phyloP scores from a whole-genome alignment of 106 monocot genomes.

The Dendrobium catenatum region DNA sequence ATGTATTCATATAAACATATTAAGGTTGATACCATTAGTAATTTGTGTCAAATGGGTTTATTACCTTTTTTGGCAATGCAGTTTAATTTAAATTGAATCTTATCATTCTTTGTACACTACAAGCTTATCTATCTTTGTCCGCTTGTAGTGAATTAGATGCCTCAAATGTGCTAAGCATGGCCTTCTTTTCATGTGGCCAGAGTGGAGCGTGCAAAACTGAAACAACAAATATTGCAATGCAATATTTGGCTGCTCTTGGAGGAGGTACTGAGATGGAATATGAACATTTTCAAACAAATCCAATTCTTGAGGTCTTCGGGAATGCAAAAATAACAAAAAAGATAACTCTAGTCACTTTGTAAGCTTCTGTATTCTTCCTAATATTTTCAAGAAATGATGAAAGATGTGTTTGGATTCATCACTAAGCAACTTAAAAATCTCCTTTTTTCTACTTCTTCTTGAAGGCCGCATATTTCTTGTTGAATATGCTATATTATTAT shows the following conservation, averaged over 20 bases:
- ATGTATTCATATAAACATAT: not conserved
- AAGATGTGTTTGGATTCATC: not conserved
- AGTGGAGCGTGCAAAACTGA: constrained; percentile 99
- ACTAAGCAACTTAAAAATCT: not conserved
- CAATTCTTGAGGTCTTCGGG: constrained; percentile 95
- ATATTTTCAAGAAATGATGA: not conserved
- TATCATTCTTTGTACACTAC: too few relatives aligned
- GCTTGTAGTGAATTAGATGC: not conserved
- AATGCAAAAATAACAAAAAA: constrained; percentile 92
- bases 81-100: not conserved
- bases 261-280: constrained; percentile 96
- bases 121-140: too few relatives aligned
- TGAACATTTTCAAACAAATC: constrained; percentile 94
- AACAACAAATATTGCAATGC: constrained; percentile 99
- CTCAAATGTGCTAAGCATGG: not conserved
- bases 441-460: not conserved
- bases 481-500: constrained; percentile 6
- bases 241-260: constrained; percentile 93
- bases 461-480: not conserved
- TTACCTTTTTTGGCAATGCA: not conserved
- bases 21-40: not conserved
- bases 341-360: constrained; percentile 99
- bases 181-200: constrained; percentile 61
- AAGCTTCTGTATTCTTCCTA: constrained; percentile 23
- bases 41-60: not conserved